Base-by-base conservation (phyloP, 345 rosid genomes). In the Laguncularia racemosa region DNA sequence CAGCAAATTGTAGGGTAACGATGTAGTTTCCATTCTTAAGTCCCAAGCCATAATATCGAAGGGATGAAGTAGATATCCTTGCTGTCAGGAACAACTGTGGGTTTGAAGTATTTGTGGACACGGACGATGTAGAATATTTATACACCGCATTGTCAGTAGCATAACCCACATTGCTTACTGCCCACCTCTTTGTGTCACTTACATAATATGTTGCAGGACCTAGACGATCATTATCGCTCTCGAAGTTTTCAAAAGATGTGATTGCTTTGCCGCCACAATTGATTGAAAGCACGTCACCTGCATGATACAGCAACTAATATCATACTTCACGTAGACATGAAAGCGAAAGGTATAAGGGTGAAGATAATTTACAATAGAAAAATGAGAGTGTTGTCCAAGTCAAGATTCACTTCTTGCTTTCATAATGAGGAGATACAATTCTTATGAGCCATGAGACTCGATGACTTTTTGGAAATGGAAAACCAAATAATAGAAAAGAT, bases 21-120 rank as follows among this genome's bases (percentile, higher is more conserved):
- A 58, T 82, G 65, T 89, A 89, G 75, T 80, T 79, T 16, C 91
- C 96, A 78, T 89, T 85, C 78, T 89, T 59, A 20, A 89, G 91
- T 50, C 96, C 95, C 70, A 89, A 65, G 14, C 95, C 95, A 26
- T 78, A 85, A 72, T 85, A 85, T 71, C 91, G 76, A 52, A 89
- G 55, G 12, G 96, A 85, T 6, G 89, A 78, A 61, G 89, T 78
- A 53, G 97, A 84, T 54, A 79, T 33, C 59, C 88, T 72, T 0
- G 89, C 84, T 19, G 95, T 72, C 70, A 74, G 82, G 57, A 79
- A 74, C 58, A 79, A 56, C 63, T 66, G 75, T 0, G 78, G 2
- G 48, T 71, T 76, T 26, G 55, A 51, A 44, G 81, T 82, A 43
- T n/a, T 70, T 17, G 78, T 65, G 67, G 63, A 57, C 16, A 69